These are phyloP conservation scores for Phaeosphaeria sp. DNA, from an alignment of 2,329 filamentous ascomycete genomes.

Conservation along the genomic window DNA sequence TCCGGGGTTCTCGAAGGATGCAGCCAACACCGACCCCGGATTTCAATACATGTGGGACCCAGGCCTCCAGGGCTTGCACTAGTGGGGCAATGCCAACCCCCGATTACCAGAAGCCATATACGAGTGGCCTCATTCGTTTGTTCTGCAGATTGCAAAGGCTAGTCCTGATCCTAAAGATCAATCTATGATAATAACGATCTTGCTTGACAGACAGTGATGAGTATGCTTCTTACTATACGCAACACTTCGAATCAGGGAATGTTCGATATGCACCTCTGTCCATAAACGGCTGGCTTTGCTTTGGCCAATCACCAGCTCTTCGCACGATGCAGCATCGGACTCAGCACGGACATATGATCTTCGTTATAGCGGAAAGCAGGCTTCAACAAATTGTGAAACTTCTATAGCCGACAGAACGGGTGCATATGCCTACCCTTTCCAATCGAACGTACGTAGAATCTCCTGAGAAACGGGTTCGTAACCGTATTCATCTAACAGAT, in stretches of 20 bases:
- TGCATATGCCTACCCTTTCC: not conserved
- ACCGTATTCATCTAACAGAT: not conserved
- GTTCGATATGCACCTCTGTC: not conserved
- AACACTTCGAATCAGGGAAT: not conserved
- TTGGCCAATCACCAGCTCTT: not conserved
- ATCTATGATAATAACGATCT: constrained; percentile 15
- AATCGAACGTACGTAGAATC: not conserved
- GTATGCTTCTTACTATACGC: constrained; percentile 3
- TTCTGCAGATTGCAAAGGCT: not conserved
- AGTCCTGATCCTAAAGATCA: constrained; percentile 4
- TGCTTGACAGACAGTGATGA: constrained; percentile 1
- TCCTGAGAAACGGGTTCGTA: not conserved
- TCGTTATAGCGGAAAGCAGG: not conserved
- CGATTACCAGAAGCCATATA: constrained; percentile 12
- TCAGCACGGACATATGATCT: not conserved
- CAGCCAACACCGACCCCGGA: constrained; percentile 17
- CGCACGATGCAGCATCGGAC: not conserved
- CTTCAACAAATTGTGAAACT: not conserved
- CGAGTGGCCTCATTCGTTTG: constrained; percentile 12
- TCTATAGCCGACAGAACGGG: not conserved
- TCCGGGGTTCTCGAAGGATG: constrained; percentile 13
- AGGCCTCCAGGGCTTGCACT: constrained; percentile 17
- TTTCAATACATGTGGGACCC: constrained; percentile 33
- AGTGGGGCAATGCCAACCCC: constrained; percentile 28
- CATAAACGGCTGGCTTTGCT: not conserved